These are phyloP conservation scores for Neurospora sp. DNA, from an alignment of 495 filamentous ascomycete species.

Conservation along the genomic window DNA sequence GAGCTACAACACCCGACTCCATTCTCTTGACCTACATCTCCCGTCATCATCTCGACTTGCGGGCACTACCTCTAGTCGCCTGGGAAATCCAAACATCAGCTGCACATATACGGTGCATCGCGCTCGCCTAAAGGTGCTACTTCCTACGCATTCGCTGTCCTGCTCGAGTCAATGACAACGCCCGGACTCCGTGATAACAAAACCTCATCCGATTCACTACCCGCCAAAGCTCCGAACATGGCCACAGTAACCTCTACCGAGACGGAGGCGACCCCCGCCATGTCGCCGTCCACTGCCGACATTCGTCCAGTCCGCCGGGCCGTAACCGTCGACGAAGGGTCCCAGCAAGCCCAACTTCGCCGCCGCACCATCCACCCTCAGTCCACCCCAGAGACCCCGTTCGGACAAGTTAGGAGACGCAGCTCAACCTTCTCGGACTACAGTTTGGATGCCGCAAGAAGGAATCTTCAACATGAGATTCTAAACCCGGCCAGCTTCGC, in stretches of 20 bases:
- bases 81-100: neutral
- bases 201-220: neutral
- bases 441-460: slow-evolving; percentile 53
- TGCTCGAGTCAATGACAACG: neutral
- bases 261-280: slow-evolving; percentile 8
- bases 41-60: neutral
- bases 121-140: neutral
- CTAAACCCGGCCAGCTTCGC: slow-evolving; percentile 50
- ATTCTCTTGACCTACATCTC: neutral
- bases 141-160: neutral
- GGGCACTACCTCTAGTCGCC: neutral
- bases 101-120: neutral
- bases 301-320: slow-evolving; percentile 23
- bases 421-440: slow-evolving; percentile 70
- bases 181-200: neutral
- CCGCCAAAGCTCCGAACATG: neutral
- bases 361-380: slow-evolving; percentile 1
- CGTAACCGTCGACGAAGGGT: slow-evolving; percentile 24
- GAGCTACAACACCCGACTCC: neutral
- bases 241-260: neutral
- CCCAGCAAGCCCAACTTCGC: slow-evolving; percentile 8
- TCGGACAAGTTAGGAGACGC: slow-evolving; percentile 40
- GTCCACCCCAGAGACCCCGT: slow-evolving; percentile 15
- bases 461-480: slow-evolving; percentile 59
- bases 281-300: slow-evolving; percentile 13